Evolutionary conservation across 192 early-diverging fungal species (phyloP), one percentile per base, ranked within the genome.

Genomic region (Umbelopsis sp.): DNA sequence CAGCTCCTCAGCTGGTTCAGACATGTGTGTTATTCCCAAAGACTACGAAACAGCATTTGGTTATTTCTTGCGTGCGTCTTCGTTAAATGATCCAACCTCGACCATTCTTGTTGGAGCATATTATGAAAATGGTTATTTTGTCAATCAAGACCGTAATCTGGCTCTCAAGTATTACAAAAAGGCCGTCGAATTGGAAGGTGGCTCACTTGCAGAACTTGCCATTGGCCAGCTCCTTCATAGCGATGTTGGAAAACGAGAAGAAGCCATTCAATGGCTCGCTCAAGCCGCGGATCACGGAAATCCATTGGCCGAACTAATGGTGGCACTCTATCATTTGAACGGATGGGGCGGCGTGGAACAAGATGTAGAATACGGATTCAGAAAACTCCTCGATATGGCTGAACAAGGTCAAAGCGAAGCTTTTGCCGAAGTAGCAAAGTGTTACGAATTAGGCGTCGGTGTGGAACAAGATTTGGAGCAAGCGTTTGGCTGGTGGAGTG

Each of bases 401-500:
- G 66, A 74, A 21, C 3, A 71, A 12, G 70, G 67, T 27, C 37
- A 77, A 30, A 61, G 48, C 37, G 73, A 79, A 52, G 68, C 69
- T 1, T 74, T 68, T 35, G 49, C 71, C 10, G 69, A 74, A 65
- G 73, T 79, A 5, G 77, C 73, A 8, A 69, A 71, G 44, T 75
- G 77, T 47, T 79, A 79, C 66, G 72, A 75, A 64, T 47, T 64
- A 44, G 77, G 77, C 33, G 52, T 71, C 30, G 77, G 77, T 23
- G 50, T 74, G 11, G 35, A 53, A 27, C 27, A 27, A 64, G 61
- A 75, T 41, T 20, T 64, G 25, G 13, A 46, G 4, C 58, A 72
- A 48, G 73, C 77, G 10, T 75, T 79, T 52, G 35, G 50, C 25
- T 79, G 74, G 70, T 75, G 78, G 73, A 51, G 71, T 13, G 77